A percentile compares a stretch with the other conserved stretches of the same genome.
phyloP scores from a whole-genome alignment of 2,329 filamentous ascomycete species.

The Mycocentrospora acerina region DNA sequence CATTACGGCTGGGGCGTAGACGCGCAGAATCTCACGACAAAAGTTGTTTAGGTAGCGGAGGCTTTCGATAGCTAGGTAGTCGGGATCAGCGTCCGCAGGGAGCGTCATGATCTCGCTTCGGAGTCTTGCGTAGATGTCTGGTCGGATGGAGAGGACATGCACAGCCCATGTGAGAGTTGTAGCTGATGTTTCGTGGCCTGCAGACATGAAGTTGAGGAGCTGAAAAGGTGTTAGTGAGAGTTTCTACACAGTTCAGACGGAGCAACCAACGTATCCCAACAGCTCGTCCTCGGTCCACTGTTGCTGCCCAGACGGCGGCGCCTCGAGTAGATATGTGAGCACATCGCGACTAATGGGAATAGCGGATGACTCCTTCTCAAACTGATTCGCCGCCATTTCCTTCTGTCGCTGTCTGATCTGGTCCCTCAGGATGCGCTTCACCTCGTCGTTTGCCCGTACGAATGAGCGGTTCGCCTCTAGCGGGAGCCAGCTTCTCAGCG shows the following conservation, averaged over 20 bases:
- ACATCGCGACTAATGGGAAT: too few relatives aligned
- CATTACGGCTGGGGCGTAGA: slow-evolving; percentile 15
- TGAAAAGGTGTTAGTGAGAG: too few relatives aligned
- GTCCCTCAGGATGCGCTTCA: slow-evolving; percentile 39
- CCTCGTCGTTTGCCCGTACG: slow-evolving; percentile 33
- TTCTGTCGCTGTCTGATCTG: slow-evolving; percentile 31
- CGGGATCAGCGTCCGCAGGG: too few relatives aligned
- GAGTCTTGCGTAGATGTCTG: slow-evolving; percentile 7
- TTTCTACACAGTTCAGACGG: too few relatives aligned
- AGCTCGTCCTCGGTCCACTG: too few relatives aligned
- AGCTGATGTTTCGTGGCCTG: slow-evolving; percentile 13
- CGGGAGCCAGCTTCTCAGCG: slow-evolving; percentile 37
- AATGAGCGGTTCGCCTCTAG: slow-evolving; percentile 45
- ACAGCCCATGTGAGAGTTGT: slow-evolving; percentile 11
- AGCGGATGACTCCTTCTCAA: too few relatives aligned
- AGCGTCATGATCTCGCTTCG: slow-evolving; percentile 6
- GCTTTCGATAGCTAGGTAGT: slow-evolving; percentile 6
- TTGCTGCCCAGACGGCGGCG: too few relatives aligned
- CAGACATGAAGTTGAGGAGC: slow-evolving; percentile 15
- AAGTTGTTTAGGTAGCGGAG: slow-evolving; percentile 13
- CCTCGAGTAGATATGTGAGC: too few relatives aligned
- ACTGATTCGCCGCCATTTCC: slow-evolving; percentile 26
- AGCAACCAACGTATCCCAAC: too few relatives aligned
- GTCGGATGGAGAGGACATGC: slow-evolving; percentile 9
- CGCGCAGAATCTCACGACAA: slow-evolving; percentile 10